These are phyloP conservation scores for Eruca vesicaria DNA, from an alignment of 441 rosid genomes.

Conservation along the genomic window DNA sequence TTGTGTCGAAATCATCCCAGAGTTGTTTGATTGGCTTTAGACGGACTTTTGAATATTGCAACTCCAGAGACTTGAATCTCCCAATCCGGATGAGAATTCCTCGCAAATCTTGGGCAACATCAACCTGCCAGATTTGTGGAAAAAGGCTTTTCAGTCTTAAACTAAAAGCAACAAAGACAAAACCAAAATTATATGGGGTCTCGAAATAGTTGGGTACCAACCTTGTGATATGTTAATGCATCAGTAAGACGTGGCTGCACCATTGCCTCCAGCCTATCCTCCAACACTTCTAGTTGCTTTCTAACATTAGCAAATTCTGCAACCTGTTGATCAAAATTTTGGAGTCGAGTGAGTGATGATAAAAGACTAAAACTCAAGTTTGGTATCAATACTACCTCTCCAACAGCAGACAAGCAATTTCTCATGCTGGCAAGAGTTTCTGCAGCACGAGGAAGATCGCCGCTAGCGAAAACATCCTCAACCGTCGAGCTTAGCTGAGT, in stretches of 20 bases:
- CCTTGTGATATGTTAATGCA: conserved; percentile 93
- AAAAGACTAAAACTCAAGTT: conserved; percentile 9
- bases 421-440: conserved; percentile 99
- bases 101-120: conserved; percentile 90
- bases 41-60: conserved; percentile 87
- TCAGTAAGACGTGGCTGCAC: conserved; percentile 97
- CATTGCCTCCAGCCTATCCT: conserved; percentile 92
- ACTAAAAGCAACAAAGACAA: conserved; percentile 11
- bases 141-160: conserved; percentile 16
- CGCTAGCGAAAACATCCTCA: conserved; percentile 96
- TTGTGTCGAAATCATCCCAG: conserved; percentile 90
- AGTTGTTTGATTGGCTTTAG: conserved; percentile 80
- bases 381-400: conserved; percentile 59
- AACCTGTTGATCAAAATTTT: conserved; percentile 51
- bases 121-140: conserved; percentile 54
- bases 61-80: conserved; percentile 88
- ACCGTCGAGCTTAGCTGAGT: conserved; percentile 97
- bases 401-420: conserved; percentile 97
- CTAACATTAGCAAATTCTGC: conserved; percentile 98
- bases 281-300: conserved; percentile 92
- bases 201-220: conserved; percentile 15
- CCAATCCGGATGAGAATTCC: conserved; percentile 96
- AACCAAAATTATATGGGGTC: not conserved
- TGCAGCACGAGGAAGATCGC: conserved; percentile 98
- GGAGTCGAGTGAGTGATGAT: not conserved